phyloP scores from a whole-genome alignment of 495 filamentous ascomycete genomes.

The Evernia prunastri region DNA sequence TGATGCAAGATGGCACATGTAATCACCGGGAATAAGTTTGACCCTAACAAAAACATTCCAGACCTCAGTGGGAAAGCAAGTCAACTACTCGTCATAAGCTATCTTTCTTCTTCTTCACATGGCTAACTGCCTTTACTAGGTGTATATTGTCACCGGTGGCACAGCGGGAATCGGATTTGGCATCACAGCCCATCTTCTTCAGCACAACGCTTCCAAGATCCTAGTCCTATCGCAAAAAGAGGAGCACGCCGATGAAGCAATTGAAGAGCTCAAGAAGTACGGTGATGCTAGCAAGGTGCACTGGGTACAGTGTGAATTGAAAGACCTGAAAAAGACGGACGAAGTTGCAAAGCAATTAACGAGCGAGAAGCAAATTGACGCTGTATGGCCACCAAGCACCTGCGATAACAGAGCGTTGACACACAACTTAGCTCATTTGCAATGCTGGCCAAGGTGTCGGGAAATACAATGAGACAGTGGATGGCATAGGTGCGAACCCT shows the following conservation, averaged over 20 bases:
- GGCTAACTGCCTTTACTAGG: slow-evolving; percentile 4
- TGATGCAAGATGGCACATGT: slow-evolving; percentile 22
- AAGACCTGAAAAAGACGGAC: slow-evolving; percentile 36
- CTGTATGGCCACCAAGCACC: slow-evolving; percentile 19
- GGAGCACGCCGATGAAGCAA: slow-evolving; percentile 38
- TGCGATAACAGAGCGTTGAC: background rate
- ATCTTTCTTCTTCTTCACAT: background rate
- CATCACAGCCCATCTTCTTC: slow-evolving; percentile 46
- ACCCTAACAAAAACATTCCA: slow-evolving; percentile 41
- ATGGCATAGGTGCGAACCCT: slow-evolving; percentile 32
- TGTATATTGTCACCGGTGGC: slow-evolving; percentile 27
- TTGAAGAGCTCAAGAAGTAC: slow-evolving; percentile 36
- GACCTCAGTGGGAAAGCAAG: slow-evolving; percentile 37
- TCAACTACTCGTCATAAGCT: background rate
- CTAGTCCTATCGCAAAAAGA: slow-evolving; percentile 44
- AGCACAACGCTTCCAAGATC: slow-evolving; percentile 43
- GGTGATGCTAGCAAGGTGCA: slow-evolving; percentile 38
- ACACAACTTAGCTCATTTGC: slow-evolving; percentile 34
- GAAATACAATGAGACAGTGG: slow-evolving; percentile 34
- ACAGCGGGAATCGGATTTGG: slow-evolving; percentile 43
- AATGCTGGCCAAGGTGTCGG: slow-evolving; percentile 47
- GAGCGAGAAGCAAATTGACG: slow-evolving; percentile 36
- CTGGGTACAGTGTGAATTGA: slow-evolving; percentile 39
- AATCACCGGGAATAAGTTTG: slow-evolving; percentile 36
- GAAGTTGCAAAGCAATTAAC: slow-evolving; percentile 35